A percentile compares a stretch with the other conserved stretches of the same genome.
These are phyloP conservation scores for Boletus patriciae DNA, from an alignment of 768 basidiomycete species.

Conservation along the genomic window DNA sequence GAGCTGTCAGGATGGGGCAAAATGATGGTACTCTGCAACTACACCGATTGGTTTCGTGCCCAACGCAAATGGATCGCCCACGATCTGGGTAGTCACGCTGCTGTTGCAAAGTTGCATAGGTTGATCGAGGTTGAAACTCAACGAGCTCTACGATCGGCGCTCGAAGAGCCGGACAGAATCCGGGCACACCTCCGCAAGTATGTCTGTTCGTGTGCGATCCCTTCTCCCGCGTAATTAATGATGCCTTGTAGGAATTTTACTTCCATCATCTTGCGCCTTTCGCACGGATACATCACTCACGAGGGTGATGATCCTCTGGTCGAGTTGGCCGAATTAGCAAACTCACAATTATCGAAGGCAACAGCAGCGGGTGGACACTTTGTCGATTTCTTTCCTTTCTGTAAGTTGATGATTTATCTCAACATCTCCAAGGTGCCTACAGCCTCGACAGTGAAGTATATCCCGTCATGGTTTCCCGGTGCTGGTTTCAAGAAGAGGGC, in stretches of 20 bases:
- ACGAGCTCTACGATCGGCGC: too few species aligned
- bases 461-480: constrained; percentile 25
- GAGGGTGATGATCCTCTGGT: constrained; percentile 39
- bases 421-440: neutral
- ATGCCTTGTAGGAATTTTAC: neutral
- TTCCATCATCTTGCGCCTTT: constrained; percentile 35
- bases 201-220: too few species aligned
- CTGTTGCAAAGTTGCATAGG: neutral
- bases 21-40: constrained; percentile 13
- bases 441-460: constrained; percentile 21
- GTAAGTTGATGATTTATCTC: constrained; percentile 4
- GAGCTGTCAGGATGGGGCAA: constrained; percentile 23
- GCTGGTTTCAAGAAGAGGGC: constrained; percentile 21
- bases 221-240: neutral
- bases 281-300: constrained; percentile 41
- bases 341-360: constrained; percentile 21
- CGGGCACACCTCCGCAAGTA: too few species aligned
- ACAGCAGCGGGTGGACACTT: constrained; percentile 1
- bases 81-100: constrained; percentile 14
- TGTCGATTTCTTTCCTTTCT: constrained; percentile 20
- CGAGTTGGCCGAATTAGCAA: constrained; percentile 27
- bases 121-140: too few species aligned
- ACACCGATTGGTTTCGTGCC: constrained; percentile 10
- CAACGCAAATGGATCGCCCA: constrained; percentile 20
- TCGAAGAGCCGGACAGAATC: neutral